Evolutionary conservation across 495 filamentous ascomycete species (phyloP), one percentile per base, ranked within the genome.

Genomic region (Thozetella sp.): DNA sequence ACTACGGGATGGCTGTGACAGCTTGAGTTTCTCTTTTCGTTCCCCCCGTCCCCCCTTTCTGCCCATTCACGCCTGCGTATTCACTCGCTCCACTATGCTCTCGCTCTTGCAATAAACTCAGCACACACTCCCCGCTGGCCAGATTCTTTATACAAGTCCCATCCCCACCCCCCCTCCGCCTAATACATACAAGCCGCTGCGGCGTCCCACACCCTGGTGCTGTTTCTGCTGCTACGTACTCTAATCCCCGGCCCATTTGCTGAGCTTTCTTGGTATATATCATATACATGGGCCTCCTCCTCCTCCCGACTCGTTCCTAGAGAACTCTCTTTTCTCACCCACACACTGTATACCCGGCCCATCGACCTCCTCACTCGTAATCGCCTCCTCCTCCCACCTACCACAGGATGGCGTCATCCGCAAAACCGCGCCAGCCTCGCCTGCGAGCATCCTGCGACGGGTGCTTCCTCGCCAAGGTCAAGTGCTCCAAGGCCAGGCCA

Each of bases 401-500:
- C 53, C 15, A 61, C 52, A 54, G 24, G 45, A 78, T 77, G 74
- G 60, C 73, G 13, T 66, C 66, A 40, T 62, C 64, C n/a, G 46
- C 63, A 2, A 75, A 75, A 56, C 65, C 65, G 53, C 79, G 68
- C 52, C 73, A 71, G 56, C 71, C 70, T 45, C 72, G 79, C 23
- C 72, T 83, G 53, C 73, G 80, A 45, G 78, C 76, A 25, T 83
- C 81, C 34, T 84, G 81, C 65, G 81, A 84, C 62, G 78, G 77
- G n/a, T 84, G 81, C 65, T 80, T 82, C 58, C 65, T 81, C 26
- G 80, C 81, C 40, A 84, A 84, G 62, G 79, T 84, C 68, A 83
- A 82, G 60, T 84, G 81, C 66, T 78, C 76, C 59, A 84, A 83
- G 58, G 68, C 67, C 1, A 71, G 76, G 43, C 80, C 81, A 2